Conservation (phyloP, 805 yeast species). For the Saturnispora zaruensis region DNA sequence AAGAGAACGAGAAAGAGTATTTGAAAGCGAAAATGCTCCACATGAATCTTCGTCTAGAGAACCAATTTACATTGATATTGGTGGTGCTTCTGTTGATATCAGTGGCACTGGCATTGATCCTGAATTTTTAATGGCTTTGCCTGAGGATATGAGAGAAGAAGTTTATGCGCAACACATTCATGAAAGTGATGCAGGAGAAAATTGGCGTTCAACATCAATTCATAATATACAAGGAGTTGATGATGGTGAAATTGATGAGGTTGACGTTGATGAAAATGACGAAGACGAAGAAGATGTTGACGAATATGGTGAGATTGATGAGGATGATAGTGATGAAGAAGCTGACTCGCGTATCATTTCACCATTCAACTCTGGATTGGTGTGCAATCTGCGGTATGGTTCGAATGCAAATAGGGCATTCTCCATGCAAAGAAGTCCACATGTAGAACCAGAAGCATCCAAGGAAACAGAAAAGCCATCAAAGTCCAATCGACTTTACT, state of each 20-base stretch:
- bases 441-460: neutral
- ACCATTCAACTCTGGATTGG: neutral
- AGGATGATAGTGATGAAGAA: constrained; percentile 21
- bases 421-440: constrained; percentile 6
- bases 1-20: constrained; percentile 5
- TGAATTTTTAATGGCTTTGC: constrained; percentile 79
- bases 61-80: constrained; percentile 65
- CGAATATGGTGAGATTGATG: constrained; percentile 10
- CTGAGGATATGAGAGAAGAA: constrained; percentile 89
- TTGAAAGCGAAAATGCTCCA: constrained; percentile 21
- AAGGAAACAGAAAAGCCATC: constrained; percentile 13
- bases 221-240: neutral
- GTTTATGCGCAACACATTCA: constrained; percentile 79
- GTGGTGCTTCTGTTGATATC: constrained; percentile 73
- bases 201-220: neutral
- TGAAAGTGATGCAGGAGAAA: constrained; percentile 50
- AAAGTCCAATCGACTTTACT: constrained; percentile 33
- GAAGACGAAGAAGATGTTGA: constrained; percentile 15
- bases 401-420: neutral
- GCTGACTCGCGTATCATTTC: constrained; percentile 8
- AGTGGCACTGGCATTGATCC: constrained; percentile 90
- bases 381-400: neutral
- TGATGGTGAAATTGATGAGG: constrained; percentile 18
- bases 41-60: constrained; percentile 19
- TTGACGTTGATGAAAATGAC: constrained; percentile 15